Evolutionary conservation across 192 early-diverging fungal species (phyloP).

Genomic region (Coemansia sp.): DNA sequence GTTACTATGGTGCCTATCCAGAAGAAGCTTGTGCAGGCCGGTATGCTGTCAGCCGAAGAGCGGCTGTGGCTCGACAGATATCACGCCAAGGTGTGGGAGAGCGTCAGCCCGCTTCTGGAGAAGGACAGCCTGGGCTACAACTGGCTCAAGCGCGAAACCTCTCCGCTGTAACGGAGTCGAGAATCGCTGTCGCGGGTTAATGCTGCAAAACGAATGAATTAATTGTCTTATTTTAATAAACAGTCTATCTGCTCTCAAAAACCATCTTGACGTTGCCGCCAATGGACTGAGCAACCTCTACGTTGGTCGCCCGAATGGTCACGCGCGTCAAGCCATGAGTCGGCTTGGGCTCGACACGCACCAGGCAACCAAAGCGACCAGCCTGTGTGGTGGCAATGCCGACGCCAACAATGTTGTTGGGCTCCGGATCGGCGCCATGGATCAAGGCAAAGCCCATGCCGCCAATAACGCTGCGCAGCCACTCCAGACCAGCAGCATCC

Average conservation of each 20-base stretch:
- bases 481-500: conserved; percentile 50
- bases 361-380: conserved; percentile 88
- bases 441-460: conserved; percentile 74
- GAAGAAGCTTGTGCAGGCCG: conserved; percentile 71
- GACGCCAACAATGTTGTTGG: conserved; percentile 84
- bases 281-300: conserved; percentile 60
- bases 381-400: conserved; percentile 76
- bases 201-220: background rate
- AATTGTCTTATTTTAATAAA: background rate
- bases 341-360: conserved; percentile 83
- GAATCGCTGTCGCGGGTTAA: background rate
- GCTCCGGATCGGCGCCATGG: conserved; percentile 82
- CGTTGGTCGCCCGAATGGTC: conserved; percentile 87
- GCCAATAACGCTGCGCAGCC: conserved; percentile 57
- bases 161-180: conserved; percentile 53
- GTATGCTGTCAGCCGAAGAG: conserved; percentile 73
- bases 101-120: conserved; percentile 75
- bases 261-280: conserved; percentile 41
- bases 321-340: conserved; percentile 86
- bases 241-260: conserved; percentile 14
- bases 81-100: conserved; percentile 70
- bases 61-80: conserved; percentile 86
- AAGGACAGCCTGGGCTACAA: conserved; percentile 62
- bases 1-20: conserved; percentile 90
- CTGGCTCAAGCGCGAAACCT: conserved; percentile 85